These are phyloP conservation scores for Penicillium brasilianum DNA, from an alignment of 2,329 filamentous ascomycete genomes.

Conservation along the genomic window DNA sequence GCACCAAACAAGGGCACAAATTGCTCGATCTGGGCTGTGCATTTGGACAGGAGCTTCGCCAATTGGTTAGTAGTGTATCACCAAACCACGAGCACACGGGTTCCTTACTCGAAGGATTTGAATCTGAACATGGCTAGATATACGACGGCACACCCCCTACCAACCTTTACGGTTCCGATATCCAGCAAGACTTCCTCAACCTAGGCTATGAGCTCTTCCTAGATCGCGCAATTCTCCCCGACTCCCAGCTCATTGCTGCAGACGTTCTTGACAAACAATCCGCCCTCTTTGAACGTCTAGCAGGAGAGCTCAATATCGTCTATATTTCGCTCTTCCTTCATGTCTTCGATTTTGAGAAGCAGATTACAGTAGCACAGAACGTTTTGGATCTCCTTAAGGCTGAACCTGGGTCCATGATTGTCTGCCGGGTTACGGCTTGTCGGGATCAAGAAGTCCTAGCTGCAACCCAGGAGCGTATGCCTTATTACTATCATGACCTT, in stretches of 20 bases:
- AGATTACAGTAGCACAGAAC: constrained; percentile 8
- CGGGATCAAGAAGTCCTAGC: constrained; percentile 2
- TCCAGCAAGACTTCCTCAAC: neutral
- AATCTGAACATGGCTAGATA: too few species aligned
- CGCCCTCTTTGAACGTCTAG: too few species aligned
- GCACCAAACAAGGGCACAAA: neutral
- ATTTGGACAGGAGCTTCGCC: neutral
- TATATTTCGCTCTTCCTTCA: constrained; percentile 9
- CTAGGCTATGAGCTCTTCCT: neutral
- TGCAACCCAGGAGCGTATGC: constrained; percentile 6
- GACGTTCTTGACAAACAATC: neutral
- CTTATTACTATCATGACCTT: constrained; percentile 16
- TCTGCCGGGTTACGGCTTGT: constrained; percentile 7
- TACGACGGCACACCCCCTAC: neutral
- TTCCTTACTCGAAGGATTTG: too few species aligned
- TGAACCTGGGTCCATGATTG: neutral
- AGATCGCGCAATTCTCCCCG: neutral
- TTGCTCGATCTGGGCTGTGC: neutral
- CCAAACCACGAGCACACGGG: too few species aligned
- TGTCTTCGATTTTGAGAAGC: constrained; percentile 6
- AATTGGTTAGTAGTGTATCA: neutral
- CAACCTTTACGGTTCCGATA: neutral
- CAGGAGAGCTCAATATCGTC: too few species aligned
- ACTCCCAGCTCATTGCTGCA: neutral
- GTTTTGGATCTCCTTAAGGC: constrained; percentile 6